Percentiles rank a stretch among this genome's conserved stretches.
phyloP scores from a whole-genome alignment of 441 rosid genomes.

The Breynia disticha region DNA sequence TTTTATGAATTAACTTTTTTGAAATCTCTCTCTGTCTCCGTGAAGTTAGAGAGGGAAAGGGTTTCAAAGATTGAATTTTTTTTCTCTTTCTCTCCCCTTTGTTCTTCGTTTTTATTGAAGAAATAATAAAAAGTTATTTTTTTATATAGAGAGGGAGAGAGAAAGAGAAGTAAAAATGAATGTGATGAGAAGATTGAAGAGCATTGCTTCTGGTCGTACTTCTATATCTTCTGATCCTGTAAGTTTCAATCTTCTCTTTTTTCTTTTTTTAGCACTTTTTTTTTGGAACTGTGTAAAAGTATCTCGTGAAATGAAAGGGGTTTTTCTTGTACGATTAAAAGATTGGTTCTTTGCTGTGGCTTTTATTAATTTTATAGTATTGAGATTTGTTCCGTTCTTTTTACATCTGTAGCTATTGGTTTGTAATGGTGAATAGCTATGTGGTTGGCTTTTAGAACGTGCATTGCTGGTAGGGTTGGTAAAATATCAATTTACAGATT shows the following conservation, averaged over 20 bases:
- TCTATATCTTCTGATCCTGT: conserved; percentile 86
- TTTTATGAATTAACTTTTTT: too few species aligned
- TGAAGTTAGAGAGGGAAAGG: too few species aligned
- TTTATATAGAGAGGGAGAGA: conserved; percentile 6
- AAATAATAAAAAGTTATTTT: neutral
- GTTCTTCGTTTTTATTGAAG: neutral
- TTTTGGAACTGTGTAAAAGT: conserved; percentile 7
- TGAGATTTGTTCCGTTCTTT: too few species aligned
- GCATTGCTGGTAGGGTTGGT: conserved; percentile 23
- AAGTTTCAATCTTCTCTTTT: conserved; percentile 6
- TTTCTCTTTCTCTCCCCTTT: neutral
- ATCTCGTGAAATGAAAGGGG: neutral
- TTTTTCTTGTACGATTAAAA: neutral
- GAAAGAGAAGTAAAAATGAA: conserved; percentile 44
- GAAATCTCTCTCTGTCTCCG: too few species aligned
- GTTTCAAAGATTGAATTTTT: too few species aligned
- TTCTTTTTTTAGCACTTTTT: neutral
- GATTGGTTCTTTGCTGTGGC: too few species aligned
- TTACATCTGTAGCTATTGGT: too few species aligned
- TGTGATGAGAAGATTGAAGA: conserved; percentile 77
- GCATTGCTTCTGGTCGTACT: conserved; percentile 66
- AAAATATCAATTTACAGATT: conserved; percentile 23
- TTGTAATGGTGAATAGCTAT: too few species aligned
- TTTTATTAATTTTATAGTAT: too few species aligned
- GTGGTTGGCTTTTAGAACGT: neutral